Conservation (phyloP, 768 basidiomycete genomes). For the Sarcomyxa edulis region DNA sequence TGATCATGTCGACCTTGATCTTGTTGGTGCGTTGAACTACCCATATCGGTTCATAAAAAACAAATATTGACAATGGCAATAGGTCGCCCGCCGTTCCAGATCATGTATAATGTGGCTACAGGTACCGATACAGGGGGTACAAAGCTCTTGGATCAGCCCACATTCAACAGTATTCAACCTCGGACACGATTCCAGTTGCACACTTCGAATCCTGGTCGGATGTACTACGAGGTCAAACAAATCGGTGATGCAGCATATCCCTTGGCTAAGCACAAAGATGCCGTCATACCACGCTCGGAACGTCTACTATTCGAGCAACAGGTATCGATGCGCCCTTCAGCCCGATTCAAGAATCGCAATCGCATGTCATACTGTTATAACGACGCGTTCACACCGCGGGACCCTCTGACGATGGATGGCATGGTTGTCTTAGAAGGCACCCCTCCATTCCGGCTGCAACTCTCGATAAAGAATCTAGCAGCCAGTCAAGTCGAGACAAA, state of each 20-base stretch:
- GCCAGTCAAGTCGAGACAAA: constrained; percentile 58
- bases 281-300: constrained; percentile 61
- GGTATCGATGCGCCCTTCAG: constrained; percentile 76
- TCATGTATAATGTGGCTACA: constrained; percentile 82
- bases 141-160: constrained; percentile 67
- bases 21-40: constrained; percentile 50
- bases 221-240: constrained; percentile 88
- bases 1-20: constrained; percentile 79
- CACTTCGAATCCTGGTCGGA: constrained; percentile 69
- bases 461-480: constrained; percentile 74
- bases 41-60: background rate
- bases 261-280: constrained; percentile 57
- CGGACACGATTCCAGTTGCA: constrained; percentile 78
- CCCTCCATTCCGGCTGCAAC: constrained; percentile 76
- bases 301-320: constrained; percentile 82
- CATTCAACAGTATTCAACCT: constrained; percentile 80
- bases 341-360: constrained; percentile 63
- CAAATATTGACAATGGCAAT: constrained; percentile 1
- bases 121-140: constrained; percentile 64
- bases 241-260: constrained; percentile 86
- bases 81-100: constrained; percentile 93
- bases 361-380: constrained; percentile 73
- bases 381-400: constrained; percentile 55
- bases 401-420: constrained; percentile 49
- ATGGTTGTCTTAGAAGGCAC: constrained; percentile 71